Evolutionary conservation across 2,329 filamentous ascomycete species (phyloP).

Genomic region (Hirsutella rhossiliensis): DNA sequence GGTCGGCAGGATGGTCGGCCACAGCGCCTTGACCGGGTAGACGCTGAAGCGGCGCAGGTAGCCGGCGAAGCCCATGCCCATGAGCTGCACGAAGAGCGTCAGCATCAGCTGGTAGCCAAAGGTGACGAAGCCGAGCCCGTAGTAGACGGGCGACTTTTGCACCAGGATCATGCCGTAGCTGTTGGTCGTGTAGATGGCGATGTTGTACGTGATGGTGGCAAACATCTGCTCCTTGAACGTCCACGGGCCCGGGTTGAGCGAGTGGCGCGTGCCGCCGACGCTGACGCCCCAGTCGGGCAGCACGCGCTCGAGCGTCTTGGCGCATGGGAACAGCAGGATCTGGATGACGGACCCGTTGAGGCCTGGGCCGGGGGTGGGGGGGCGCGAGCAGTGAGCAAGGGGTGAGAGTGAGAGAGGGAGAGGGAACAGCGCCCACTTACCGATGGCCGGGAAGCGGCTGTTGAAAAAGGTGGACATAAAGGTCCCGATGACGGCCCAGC

Average conservation of each 20-base stretch:
- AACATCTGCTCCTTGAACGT: conserved; percentile 48
- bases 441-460: conserved; percentile 24
- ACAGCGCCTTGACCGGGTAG: conserved; percentile 37
- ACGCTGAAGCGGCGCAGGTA: conserved; percentile 36
- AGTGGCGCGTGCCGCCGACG: conserved; percentile 26
- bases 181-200: conserved; percentile 31
- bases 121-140: conserved; percentile 24
- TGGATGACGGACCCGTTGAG: conserved; percentile 26
- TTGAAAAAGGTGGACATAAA: conserved; percentile 30
- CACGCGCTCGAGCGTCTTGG: conserved; percentile 26
- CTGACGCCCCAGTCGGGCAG: conserved; percentile 33
- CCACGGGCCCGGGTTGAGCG: conserved; percentile 41
- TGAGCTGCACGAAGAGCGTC: conserved; percentile 33
- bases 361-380: too few relatives aligned
- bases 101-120: conserved; percentile 36
- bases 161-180: conserved; percentile 35
- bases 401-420: not conserved
- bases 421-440: not conserved
- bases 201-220: conserved; percentile 47
- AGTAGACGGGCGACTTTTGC: conserved; percentile 31
- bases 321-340: conserved; percentile 34
- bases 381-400: too few relatives aligned
- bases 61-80: conserved; percentile 44
- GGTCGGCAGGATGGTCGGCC: conserved; percentile 36
- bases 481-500: conserved; percentile 8